phyloP scores from a whole-genome alignment of 208 protist genomes.

The Leishmania arabica region DNA sequence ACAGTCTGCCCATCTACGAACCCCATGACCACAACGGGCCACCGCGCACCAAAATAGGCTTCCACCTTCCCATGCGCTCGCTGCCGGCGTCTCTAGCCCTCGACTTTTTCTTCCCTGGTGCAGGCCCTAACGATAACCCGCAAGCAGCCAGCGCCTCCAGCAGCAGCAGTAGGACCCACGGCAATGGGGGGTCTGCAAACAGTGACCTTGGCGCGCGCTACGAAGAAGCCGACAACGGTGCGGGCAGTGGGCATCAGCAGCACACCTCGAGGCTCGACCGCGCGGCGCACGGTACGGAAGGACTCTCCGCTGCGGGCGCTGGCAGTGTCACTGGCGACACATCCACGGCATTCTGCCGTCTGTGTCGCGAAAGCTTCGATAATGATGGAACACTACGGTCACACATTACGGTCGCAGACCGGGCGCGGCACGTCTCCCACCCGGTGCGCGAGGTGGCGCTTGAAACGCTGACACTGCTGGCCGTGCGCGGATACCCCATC shows the following conservation, averaged over 20 bases:
- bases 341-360: constrained; percentile 39
- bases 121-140: not conserved
- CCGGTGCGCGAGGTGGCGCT: constrained; percentile 68
- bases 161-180: not conserved
- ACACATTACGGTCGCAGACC: constrained; percentile 47
- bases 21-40: constrained; percentile 59
- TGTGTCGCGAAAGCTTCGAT: constrained; percentile 69
- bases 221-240: not conserved
- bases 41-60: constrained; percentile 34
- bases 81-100: constrained; percentile 6
- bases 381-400: constrained; percentile 11
- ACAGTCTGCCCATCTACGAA: constrained; percentile 50
- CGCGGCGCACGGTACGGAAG: not conserved
- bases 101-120: constrained; percentile 4
- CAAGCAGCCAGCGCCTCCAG: not conserved
- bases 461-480: constrained; percentile 62
- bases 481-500: constrained; percentile 73
- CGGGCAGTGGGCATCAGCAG: not conserved
- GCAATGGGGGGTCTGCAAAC: not conserved
- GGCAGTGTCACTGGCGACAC: not conserved
- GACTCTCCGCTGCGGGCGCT: not conserved
- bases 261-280: not conserved
- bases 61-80: constrained; percentile 16
- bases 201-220: not conserved
- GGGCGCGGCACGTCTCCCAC: constrained; percentile 58